A percentile compares a stretch with the other conserved stretches of the same genome.
phyloP scores from a whole-genome alignment of 805 yeast genomes.

The Lipomyces lipofer region DNA sequence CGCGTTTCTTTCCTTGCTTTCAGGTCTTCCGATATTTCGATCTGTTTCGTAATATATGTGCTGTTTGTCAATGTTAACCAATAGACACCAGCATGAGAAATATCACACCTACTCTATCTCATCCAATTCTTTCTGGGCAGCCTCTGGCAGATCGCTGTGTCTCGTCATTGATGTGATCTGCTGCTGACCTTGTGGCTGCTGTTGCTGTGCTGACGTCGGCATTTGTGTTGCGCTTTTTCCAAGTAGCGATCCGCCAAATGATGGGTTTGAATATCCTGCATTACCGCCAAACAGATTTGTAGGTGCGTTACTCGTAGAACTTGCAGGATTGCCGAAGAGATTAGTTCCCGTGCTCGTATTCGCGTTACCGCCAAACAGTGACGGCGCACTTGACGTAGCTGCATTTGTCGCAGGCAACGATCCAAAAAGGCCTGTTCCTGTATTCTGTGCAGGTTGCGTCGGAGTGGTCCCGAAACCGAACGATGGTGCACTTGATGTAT shows the following conservation, averaged over 20 bases:
- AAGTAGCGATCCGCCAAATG: conserved; percentile 4
- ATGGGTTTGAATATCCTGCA: not conserved
- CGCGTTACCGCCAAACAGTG: conserved; percentile 4
- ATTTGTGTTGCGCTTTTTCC: conserved; percentile 7
- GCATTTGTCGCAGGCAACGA: not conserved
- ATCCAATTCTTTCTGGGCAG: conserved; percentile 55
- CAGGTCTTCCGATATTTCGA: conserved; percentile 54
- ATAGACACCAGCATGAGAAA: not conserved
- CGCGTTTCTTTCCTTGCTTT: conserved; percentile 45
- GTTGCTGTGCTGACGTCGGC: conserved; percentile 5
- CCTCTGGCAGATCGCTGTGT: conserved; percentile 58
- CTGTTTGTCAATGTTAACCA: not conserved
- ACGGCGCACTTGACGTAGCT: conserved; percentile 5
- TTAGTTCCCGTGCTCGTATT: not conserved
- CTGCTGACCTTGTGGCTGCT: not conserved
- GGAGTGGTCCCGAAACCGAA: conserved; percentile 2
- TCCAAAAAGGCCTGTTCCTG: conserved; percentile 3
- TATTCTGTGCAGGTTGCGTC: not conserved
- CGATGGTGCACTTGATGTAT: not conserved
- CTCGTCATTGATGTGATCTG: conserved; percentile 56
- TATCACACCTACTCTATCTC: conserved; percentile 44
- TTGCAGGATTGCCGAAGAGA: conserved; percentile 6
- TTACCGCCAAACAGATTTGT: not conserved
- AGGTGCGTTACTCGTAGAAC: not conserved
- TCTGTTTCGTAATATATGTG: conserved; percentile 55